Base-by-base conservation (phyloP, 352 stramenopile species). In the Globisporangium viniferum region DNA sequence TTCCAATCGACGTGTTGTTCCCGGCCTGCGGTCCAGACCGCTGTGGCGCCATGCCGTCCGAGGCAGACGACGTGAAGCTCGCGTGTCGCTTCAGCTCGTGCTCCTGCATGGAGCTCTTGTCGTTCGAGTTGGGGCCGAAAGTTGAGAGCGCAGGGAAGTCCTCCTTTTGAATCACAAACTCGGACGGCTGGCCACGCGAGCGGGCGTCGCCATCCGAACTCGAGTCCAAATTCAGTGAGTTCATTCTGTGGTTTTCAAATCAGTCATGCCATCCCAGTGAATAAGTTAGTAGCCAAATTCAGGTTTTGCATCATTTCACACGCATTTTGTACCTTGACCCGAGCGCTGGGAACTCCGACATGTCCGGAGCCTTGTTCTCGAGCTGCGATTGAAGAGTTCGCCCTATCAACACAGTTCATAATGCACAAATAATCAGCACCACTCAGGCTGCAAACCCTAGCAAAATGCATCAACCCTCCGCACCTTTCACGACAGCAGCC, bases 111-210 rank as follows among this genome's bases (percentile, higher is more conserved):
- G 84, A 69, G 41, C 68, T 75, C 71, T 91, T 91, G 41, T 91
- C 86, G 64, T 64, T 82, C 31, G 66, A 73, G 27, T 67, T 73
- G 9, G 65, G 41, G 2, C 67, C 74, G 70, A 95, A 91, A 4
- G 86, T 81, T n/a, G 84, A 93, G 3, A 95, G 75, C 24, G 87
- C 87, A 12, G 87, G 87, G 60, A 95, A 95, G 39, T 95, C 87
- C 59, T 95, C 87, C 62, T 95, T 95, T 69, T 95, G 87, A 61
- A 95, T 93, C 35, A 90, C 79, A 78, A 95, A 95, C 70, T 95
- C 87, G 8, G 87, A 90, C 33, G 75, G 78, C 49, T 82, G 81
- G 8, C 77, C 72, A 2, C 81, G 77, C 66, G 79, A 73, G 0
- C 79, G 76, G 53, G 79, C 71, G 39, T 73, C 68, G 7, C 67